phyloP scores from a whole-genome alignment of 2,329 filamentous ascomycete genomes.

The Dactylella cylindrospora region DNA sequence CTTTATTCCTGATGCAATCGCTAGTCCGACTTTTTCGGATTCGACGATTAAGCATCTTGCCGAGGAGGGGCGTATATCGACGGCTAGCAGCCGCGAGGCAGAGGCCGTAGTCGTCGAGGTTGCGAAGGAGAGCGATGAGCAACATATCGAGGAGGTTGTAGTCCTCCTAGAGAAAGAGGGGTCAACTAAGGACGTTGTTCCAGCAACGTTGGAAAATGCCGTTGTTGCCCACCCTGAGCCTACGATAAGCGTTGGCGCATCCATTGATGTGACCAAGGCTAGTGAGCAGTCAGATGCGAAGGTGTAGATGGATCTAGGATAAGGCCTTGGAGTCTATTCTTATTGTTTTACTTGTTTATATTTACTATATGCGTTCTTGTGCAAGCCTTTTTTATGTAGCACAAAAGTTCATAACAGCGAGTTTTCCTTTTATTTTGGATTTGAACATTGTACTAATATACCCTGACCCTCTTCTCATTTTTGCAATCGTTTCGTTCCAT shows the following conservation, averaged over 20 bases:
- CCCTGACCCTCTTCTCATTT: no score
- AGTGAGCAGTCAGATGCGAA: constrained; percentile 3
- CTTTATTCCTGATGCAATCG: constrained; percentile 29
- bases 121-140: constrained; percentile 28
- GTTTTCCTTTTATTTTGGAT: neutral
- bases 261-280: constrained; percentile 6
- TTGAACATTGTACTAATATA: no score
- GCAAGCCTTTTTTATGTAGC: neutral
- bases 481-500: no score
- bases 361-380: neutral
- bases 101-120: constrained; percentile 40
- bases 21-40: constrained; percentile 35
- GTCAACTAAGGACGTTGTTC: constrained; percentile 2
- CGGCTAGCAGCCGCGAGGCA: constrained; percentile 7
- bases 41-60: constrained; percentile 18
- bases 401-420: constrained; percentile 5
- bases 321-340: constrained; percentile 15
- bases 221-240: constrained; percentile 21
- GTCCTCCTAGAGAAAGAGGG: constrained; percentile 11
- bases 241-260: constrained; percentile 23
- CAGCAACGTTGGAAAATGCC: constrained; percentile 11
- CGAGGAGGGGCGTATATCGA: constrained; percentile 1
- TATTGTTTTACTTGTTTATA: neutral
- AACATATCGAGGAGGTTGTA: constrained; percentile 26
- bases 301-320: constrained; percentile 24